These are phyloP conservation scores for Nakazawaea wickerhamii DNA, from an alignment of 805 yeast genomes.

Conservation along the genomic window DNA sequence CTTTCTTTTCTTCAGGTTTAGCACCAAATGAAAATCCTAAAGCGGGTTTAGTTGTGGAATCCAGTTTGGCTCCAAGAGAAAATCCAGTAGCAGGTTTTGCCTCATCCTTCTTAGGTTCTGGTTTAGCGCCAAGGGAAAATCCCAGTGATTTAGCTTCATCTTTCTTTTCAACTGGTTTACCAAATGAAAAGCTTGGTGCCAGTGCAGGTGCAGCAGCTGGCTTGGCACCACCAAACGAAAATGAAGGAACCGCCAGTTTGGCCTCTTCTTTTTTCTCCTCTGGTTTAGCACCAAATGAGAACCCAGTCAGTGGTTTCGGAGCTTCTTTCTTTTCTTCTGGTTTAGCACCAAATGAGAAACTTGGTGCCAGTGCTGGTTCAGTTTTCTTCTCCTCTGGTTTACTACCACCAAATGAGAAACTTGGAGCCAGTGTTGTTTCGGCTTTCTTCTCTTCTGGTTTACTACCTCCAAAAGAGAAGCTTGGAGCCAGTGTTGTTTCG, in stretches of 20 bases:
- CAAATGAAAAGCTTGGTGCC: slow-evolving; percentile 14
- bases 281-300: slow-evolving; percentile 18
- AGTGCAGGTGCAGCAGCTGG: slow-evolving; percentile 3
- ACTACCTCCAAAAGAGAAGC: slow-evolving; percentile 20
- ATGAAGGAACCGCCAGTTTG: slow-evolving; percentile 7
- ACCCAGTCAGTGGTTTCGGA: slow-evolving; percentile 10
- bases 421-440: slow-evolving; percentile 8
- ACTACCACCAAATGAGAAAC: slow-evolving; percentile 17
- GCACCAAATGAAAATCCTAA: slow-evolving; percentile 14
- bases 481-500: slow-evolving; percentile 8
- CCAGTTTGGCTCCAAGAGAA: slow-evolving; percentile 16
- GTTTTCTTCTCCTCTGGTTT: slow-evolving; percentile 10
- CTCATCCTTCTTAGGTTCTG: neutral
- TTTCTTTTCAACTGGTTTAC: slow-evolving; percentile 11
- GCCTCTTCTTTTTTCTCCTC: slow-evolving; percentile 13
- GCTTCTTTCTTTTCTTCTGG: slow-evolving; percentile 5
- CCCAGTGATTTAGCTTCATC: slow-evolving; percentile 11
- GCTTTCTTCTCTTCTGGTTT: slow-evolving; percentile 3
- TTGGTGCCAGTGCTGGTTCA: slow-evolving; percentile 7
- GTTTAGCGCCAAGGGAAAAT: slow-evolving; percentile 12
- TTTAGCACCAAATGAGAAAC: slow-evolving; percentile 19
- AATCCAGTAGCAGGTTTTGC: slow-evolving; percentile 9
- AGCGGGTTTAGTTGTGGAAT: slow-evolving; percentile 10
- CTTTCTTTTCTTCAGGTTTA: slow-evolving; percentile 12
- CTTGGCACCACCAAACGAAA: slow-evolving; percentile 14